phyloP scores from a whole-genome alignment of 495 filamentous ascomycete genomes.

The Neurospora hispaniola region DNA sequence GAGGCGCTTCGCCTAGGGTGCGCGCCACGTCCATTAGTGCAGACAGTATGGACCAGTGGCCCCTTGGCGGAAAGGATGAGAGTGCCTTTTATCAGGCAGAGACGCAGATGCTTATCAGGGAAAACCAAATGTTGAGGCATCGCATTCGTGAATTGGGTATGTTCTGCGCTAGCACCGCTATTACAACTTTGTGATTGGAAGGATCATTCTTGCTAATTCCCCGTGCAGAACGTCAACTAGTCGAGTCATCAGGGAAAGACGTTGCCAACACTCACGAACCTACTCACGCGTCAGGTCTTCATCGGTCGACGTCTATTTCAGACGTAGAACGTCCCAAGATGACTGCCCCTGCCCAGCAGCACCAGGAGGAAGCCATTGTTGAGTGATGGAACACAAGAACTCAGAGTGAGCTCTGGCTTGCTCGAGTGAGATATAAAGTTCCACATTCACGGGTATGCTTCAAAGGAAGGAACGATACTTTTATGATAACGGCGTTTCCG shows the following conservation, averaged over 20 bases:
- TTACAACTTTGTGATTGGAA: too few relatives aligned
- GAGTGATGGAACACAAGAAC: not conserved
- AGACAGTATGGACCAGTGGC: constrained; percentile 35
- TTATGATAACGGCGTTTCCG: not conserved
- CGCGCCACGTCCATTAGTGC: constrained; percentile 44
- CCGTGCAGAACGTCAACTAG: constrained; percentile 1
- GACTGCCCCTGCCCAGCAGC: not conserved
- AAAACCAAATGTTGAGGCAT: constrained; percentile 87
- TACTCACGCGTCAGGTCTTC: constrained; percentile 2
- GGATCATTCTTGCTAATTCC: not conserved
- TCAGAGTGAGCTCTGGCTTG: not conserved
- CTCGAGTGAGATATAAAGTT: not conserved
- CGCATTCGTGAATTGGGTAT: constrained; percentile 74
- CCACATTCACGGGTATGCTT: not conserved
- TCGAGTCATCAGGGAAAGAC: not conserved
- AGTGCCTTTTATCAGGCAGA: constrained; percentile 87
- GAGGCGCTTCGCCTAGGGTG: constrained; percentile 43
- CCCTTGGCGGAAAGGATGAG: constrained; percentile 55
- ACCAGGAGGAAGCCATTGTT: not conserved
- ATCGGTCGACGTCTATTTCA: constrained; percentile 2
- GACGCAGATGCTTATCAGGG: constrained; percentile 70
- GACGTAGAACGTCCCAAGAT: not conserved
- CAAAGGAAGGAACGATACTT: not conserved
- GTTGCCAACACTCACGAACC: not conserved
- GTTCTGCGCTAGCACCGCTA: too few relatives aligned